Evolutionary conservation across 2,329 filamentous ascomycete species (phyloP).

Genomic region (Colletotrichum limetticola): DNA sequence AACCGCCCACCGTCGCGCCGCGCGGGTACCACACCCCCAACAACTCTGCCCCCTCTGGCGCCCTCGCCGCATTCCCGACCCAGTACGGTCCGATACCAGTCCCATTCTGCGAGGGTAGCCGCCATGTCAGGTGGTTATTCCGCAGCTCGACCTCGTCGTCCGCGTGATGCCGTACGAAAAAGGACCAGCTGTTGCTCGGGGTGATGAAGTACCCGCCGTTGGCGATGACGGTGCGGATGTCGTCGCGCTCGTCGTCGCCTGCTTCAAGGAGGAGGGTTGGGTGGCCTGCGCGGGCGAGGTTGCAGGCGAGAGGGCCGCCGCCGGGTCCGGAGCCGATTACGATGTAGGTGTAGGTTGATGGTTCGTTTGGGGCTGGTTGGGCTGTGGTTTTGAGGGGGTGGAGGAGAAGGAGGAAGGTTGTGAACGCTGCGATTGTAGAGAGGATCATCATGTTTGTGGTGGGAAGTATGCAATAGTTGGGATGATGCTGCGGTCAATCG

Average conservation of each 20-base stretch:
- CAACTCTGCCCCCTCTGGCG: slow-evolving; percentile 50
- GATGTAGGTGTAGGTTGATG: slow-evolving; percentile 60
- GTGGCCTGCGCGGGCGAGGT: slow-evolving; percentile 68
- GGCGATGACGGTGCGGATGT: slow-evolving; percentile 13
- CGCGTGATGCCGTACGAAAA: slow-evolving; percentile 3
- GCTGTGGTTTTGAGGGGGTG: not conserved
- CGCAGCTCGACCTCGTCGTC: not conserved
- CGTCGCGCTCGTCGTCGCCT: slow-evolving; percentile 61
- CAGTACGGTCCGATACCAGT: slow-evolving; percentile 43
- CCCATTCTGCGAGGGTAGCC: slow-evolving; percentile 38
- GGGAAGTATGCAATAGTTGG: too few species aligned
- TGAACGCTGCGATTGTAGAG: not conserved
- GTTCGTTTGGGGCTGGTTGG: not conserved
- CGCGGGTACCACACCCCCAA: slow-evolving; percentile 59
- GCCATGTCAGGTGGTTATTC: slow-evolving; percentile 50
- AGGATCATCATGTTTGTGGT: too few species aligned
- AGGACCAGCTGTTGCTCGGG: slow-evolving; percentile 22
- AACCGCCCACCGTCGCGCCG: slow-evolving; percentile 57
- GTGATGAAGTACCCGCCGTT: not conserved
- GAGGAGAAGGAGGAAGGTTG: not conserved
- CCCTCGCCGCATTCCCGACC: slow-evolving; percentile 18
- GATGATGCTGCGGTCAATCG: too few species aligned
- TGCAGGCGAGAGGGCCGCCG: slow-evolving; percentile 67
- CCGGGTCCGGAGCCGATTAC: slow-evolving; percentile 64
- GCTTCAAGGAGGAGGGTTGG: slow-evolving; percentile 71